Conservation (phyloP, 306 rosid genomes). For the Begonia peltatifolia region DNA sequence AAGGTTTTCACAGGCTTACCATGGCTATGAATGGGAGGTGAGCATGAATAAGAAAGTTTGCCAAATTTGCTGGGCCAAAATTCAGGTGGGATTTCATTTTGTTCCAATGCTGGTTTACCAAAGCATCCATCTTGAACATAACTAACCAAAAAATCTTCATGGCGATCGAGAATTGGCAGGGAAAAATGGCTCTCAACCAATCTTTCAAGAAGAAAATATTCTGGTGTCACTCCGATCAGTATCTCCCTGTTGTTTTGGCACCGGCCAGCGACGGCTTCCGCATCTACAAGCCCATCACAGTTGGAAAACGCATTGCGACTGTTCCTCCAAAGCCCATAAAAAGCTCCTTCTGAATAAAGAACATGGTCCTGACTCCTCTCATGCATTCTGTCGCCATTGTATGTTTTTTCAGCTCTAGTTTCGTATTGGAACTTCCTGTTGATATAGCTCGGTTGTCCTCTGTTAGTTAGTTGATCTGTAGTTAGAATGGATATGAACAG, state of each 20-base stretch:
- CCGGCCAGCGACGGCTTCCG: constrained; percentile 9
- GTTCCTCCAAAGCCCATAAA: background rate
- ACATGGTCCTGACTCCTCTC: too few relatives aligned
- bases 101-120: background rate
- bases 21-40: constrained; percentile 5
- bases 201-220: constrained; percentile 3
- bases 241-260: constrained; percentile 2
- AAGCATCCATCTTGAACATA: background rate
- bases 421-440: too few relatives aligned
- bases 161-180: background rate
- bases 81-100: constrained; percentile 4
- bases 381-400: too few relatives aligned
- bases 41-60: constrained; percentile 4
- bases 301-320: background rate
- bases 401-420: too few relatives aligned
- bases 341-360: background rate
- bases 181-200: background rate
- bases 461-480: too few relatives aligned
- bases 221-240: constrained; percentile 7
- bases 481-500: too few relatives aligned
- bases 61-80: constrained; percentile 1
- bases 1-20: constrained; percentile 1
- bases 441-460: too few relatives aligned
- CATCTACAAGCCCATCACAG: background rate
- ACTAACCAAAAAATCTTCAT: background rate